A percentile compares a stretch with the other conserved stretches of the same genome.
Conservation (phyloP, 208 protist species). For the Leishmania tropica region DNA sequence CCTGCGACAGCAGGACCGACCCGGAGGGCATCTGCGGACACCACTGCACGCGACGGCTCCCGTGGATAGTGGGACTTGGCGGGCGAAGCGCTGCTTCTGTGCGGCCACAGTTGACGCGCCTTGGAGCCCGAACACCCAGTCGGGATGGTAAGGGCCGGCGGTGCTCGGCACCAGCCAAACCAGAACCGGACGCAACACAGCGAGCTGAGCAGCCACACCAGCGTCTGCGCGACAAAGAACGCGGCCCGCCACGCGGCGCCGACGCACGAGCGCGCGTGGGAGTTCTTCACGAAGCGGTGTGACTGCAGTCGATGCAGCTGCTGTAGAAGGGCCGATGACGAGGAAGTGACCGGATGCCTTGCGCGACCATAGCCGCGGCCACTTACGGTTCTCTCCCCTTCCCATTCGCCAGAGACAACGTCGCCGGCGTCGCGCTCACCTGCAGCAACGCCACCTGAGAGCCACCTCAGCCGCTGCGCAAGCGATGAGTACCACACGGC, state of each 20-base stretch:
- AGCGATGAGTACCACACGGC: conserved; percentile 9
- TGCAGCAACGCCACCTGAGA: not conserved
- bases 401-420: not conserved
- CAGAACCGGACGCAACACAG: conserved; percentile 22
- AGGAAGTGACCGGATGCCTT: not conserved
- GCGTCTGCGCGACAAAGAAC: not conserved
- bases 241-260: not conserved
- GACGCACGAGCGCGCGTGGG: not conserved
- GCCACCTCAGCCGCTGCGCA: not conserved
- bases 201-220: conserved; percentile 16
- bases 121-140: not conserved
- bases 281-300: not conserved
- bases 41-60: not conserved
- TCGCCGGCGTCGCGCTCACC: not conserved
- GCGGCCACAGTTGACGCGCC: not conserved
- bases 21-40: not conserved
- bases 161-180: conserved; percentile 12
- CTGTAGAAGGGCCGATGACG: not conserved
- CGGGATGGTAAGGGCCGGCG: not conserved
- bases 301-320: not conserved
- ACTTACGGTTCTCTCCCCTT: not conserved
- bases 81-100: not conserved
- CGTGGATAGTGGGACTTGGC: not conserved
- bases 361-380: not conserved
- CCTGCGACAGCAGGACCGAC: not conserved